Conservation (phyloP, 257 asterid genomes). For the Thymus mandschuricus region DNA sequence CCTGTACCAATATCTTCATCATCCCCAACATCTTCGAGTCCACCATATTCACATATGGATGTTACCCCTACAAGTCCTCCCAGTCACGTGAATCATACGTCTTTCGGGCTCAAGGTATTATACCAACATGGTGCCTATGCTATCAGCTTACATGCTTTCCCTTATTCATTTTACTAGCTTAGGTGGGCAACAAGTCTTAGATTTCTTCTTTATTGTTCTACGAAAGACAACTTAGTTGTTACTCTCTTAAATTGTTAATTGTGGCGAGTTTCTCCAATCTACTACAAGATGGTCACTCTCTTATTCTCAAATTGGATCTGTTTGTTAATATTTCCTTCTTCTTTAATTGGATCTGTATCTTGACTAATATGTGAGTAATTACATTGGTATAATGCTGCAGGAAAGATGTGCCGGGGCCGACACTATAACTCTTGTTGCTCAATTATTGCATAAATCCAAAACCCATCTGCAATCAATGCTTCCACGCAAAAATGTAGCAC, state of each 20-base stretch:
- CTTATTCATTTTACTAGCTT: conserved; percentile 2
- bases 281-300: background rate
- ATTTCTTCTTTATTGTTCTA: conserved; percentile 17
- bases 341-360: conserved; percentile 17
- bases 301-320: conserved; percentile 3
- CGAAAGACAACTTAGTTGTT: background rate
- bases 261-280: background rate
- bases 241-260: conserved; percentile 15
- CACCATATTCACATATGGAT: conserved; percentile 74
- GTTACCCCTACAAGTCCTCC: conserved; percentile 92
- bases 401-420: conserved; percentile 99
- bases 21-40: conserved; percentile 57
- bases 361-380: conserved; percentile 35
- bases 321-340: background rate
- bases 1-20: conserved; percentile 53
- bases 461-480: conserved; percentile 89
- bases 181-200: conserved; percentile 22
- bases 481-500: conserved; percentile 74
- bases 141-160: conserved; percentile 17
- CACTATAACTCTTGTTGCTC: conserved; percentile 87
- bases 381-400: conserved; percentile 63
- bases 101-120: conserved; percentile 84
- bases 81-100: conserved; percentile 59
- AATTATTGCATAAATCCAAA: conserved; percentile 89
- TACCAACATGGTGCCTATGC: conserved; percentile 22